These are phyloP conservation scores for Moesziomyces parantarcticus DNA, from an alignment of 1,284 basidiomycete genomes.

Conservation along the genomic window DNA sequence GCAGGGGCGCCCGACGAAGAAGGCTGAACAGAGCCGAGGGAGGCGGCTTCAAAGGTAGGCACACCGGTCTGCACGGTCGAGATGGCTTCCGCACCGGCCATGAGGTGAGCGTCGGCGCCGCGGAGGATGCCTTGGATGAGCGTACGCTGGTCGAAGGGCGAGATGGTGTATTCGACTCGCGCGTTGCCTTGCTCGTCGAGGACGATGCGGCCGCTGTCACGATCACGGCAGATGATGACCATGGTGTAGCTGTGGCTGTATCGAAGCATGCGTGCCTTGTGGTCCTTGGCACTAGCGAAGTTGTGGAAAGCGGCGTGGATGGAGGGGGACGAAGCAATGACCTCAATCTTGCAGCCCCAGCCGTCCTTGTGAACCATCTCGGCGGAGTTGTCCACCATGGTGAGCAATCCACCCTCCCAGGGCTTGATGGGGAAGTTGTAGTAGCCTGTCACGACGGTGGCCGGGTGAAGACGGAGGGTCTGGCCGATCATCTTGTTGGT, in stretches of 20 bases:
- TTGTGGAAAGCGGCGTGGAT: conserved; percentile 66
- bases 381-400: conserved; percentile 68
- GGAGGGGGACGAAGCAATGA: conserved; percentile 69
- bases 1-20: conserved; percentile 14
- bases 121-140: conserved; percentile 68
- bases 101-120: conserved; percentile 68
- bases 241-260: conserved; percentile 65
- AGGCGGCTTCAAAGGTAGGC: conserved; percentile 28
- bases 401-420: conserved; percentile 70
- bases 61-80: conserved; percentile 67
- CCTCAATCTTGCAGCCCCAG: conserved; percentile 70
- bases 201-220: conserved; percentile 66
- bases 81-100: conserved; percentile 69
- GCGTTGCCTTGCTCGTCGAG: conserved; percentile 68
- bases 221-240: conserved; percentile 65
- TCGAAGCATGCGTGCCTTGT: conserved; percentile 68
- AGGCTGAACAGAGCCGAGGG: conserved; percentile 9
- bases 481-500: conserved; percentile 70
- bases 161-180: conserved; percentile 68
- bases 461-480: conserved; percentile 70
- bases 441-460: conserved; percentile 69
- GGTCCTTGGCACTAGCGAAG: conserved; percentile 66
- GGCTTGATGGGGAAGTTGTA: conserved; percentile 69
- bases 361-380: conserved; percentile 61
- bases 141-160: conserved; percentile 67